phyloP scores from a whole-genome alignment of 2,329 filamentous ascomycete genomes.

The Coniochaeta ligniaria region DNA sequence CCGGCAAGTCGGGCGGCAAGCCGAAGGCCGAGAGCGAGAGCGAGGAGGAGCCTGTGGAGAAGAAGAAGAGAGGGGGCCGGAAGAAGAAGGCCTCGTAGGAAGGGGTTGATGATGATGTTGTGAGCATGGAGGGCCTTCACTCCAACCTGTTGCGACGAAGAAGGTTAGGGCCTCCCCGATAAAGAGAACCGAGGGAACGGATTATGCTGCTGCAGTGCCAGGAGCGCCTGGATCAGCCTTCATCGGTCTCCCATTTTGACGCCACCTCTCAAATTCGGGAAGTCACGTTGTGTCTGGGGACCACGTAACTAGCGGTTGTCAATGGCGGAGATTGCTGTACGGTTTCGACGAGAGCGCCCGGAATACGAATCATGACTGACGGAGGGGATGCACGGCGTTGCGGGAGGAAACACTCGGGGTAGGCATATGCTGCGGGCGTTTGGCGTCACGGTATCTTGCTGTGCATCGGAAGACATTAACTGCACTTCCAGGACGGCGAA shows the following conservation, averaged over 20 bases:
- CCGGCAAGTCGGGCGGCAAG: slow-evolving; percentile 30
- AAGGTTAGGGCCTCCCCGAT: not conserved
- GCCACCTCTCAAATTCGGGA: not conserved
- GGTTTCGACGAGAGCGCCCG: not conserved
- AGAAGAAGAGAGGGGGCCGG: slow-evolving; percentile 35
- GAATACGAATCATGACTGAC: not conserved
- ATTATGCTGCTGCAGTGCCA: too few species aligned
- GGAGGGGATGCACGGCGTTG: not conserved
- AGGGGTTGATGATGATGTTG: not conserved
- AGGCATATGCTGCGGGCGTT: not conserved
- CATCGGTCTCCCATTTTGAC: not conserved
- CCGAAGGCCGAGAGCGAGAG: slow-evolving; percentile 44
- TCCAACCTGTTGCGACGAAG: not conserved
- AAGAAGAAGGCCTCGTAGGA: slow-evolving; percentile 16
- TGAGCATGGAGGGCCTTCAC: not conserved
- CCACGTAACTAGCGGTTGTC: not conserved
- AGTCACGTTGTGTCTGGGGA: not conserved
- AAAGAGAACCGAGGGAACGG: not conserved
- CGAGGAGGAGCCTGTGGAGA: slow-evolving; percentile 33
- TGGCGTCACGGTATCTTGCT: not conserved
- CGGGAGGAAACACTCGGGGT: not conserved
- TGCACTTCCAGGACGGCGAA: not conserved
- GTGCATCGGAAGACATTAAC: not conserved
- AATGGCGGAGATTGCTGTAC: not conserved
- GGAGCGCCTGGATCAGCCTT: not conserved